Evolutionary conservation across 1,284 basidiomycete genomes (phyloP), one percentile per base, ranked within the genome.

Genomic region (Trametes polyzona): DNA sequence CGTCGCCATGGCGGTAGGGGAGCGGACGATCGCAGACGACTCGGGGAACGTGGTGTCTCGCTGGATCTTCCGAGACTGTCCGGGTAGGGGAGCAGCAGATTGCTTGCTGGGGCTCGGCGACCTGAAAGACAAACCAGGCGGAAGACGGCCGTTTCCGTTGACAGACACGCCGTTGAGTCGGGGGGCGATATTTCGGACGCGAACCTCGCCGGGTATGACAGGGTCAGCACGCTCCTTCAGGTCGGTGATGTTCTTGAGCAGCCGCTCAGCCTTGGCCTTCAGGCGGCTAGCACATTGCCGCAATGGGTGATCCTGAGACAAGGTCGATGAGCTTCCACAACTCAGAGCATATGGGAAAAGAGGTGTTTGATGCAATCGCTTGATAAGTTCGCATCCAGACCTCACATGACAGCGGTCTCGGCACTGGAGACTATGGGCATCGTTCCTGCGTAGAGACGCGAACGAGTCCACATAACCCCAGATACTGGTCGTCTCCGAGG

Each of bases 241-340:
- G 72, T 98, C 96, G 1, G 90, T 92, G 62, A 98, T 87, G 67
- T 96, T 90, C 66, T 87, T 86, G 29, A 98, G 83, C 26, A 98
- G 82, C 64, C 87, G 81, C 56, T 94, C 89, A 0, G 93, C 88
- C 72, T 95, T 95, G 64, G 79, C 77, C 64, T 84, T 83, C 64
- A 97, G 82, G 43, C 91, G 87, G 56, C 81, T 80, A 2, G 91
- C 93, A 58, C 88, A 90, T 58, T 81, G 81, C 36, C 93, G 87
- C 35, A 97, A 81, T 0, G 92, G 95, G 68, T 97, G 95, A 59
- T 85, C 74, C 81, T 82, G 69, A 2, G 9, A 26, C 19, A 12
- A 39, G 14, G 36, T 17, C 16, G 23, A 32, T 39, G 30, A 47
- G 44, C 4, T 14, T 35, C 12, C 4, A 5, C 4, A 5, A 35